Evolutionary conservation across 768 basidiomycete genomes (phyloP), one percentile per base, ranked within the genome.

Genomic region (Tricholoma matsutake): DNA sequence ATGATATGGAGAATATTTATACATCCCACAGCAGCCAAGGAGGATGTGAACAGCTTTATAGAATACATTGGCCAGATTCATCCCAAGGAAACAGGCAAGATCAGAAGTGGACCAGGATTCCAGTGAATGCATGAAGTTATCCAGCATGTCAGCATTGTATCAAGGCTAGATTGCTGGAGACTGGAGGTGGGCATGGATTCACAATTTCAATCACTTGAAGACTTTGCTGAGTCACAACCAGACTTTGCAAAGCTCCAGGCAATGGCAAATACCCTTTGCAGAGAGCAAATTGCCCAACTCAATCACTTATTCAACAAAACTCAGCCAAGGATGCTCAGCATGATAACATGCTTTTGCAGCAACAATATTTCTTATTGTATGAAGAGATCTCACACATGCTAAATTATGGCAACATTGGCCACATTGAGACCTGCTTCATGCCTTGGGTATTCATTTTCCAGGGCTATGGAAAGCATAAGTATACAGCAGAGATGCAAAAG

Each of bases 281-380:
- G 37, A 25, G 25, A 66, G 6, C 67, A 71, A 56, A 64, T 71
- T 2, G 63, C 67, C 1, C 60, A 58, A 1, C 59, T 54, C 1
- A 52, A 45, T 6, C 56, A 67, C 18, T 61, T 6, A 28, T 32
- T 47, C 0, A 59, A 22, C 29, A 56, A 3, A 22, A 25, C 11
- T 28, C 6, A 0, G 59, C 64, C 7, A 60, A 72, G 4, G 78
- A 80, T 61, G 14, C 71, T 35, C 69, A 74, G 14, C 58, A 63
- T 13, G 73, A 78, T 60, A 81, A 82, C 57, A 53, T 58, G 0
- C 35, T 75, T 8, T 58, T 78, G 0, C 29, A 63, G 2, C 67
- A 78, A 11, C 61, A 75, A 29, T 75, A 77, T 28, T 66, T 76
- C 8, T 47, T 79, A 1, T 69, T 81, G 0, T 82, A 82, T 56